Percentiles rank a stretch among this genome's conserved stretches.
Conservation (phyloP, 2,329 filamentous ascomycete genomes). For the Aspergillus unguis region DNA sequence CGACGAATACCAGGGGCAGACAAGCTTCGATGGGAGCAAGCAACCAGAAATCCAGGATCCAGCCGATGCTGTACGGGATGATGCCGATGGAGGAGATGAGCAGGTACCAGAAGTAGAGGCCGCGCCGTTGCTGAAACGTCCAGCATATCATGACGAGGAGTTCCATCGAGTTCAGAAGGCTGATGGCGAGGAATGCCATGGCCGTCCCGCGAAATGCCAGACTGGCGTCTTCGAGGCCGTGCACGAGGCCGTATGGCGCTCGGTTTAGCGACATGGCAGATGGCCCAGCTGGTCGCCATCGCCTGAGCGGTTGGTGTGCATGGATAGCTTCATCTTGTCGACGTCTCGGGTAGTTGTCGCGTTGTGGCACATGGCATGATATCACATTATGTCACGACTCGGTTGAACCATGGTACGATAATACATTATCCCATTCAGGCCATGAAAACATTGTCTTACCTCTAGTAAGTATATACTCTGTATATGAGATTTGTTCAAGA, state of each 20-base stretch:
- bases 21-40: not conserved
- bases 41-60: not conserved
- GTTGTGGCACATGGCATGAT: no score
- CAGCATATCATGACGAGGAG: not conserved
- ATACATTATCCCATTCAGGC: no score
- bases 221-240: not conserved
- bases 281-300: not conserved
- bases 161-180: conserved; percentile 1
- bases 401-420: no score
- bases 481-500: no score
- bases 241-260: not conserved
- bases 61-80: not conserved
- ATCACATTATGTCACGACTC: no score
- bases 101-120: conserved; percentile 4
- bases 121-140: not conserved
- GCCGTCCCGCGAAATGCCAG: not conserved
- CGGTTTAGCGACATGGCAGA: no score
- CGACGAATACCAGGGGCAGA: not conserved
- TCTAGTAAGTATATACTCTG: no score
- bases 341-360: no score
- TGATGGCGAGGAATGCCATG: not conserved
- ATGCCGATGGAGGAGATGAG: not conserved
- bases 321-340: no score
- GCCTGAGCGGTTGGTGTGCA: no score
- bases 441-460: no score